Evolutionary conservation across 108 stramenopile genomes (phyloP), one percentile per base, ranked within the genome.

Genomic region (Tribonema minus): DNA sequence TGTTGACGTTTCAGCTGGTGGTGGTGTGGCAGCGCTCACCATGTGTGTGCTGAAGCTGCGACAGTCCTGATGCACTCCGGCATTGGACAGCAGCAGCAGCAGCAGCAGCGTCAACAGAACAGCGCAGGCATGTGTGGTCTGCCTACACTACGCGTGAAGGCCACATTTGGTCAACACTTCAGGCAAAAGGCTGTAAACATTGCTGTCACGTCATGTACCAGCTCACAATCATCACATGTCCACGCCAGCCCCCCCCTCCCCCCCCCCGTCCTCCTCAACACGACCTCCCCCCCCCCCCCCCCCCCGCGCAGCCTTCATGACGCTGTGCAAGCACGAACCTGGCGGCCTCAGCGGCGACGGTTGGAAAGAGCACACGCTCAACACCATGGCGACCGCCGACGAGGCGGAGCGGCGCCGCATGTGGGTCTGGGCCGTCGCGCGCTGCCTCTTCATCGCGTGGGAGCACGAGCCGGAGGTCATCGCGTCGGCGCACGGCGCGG

Each of bases 361-460:
- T 1, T 70, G 70, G 59, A 70, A 70, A 33, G 58, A 60, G 29
- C 72, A 74, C 25, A 46, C 27, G 4, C 37, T 74, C 0, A 20
- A 59, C 26, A 74, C 72, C 0, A 46, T 40, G n/a, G 72, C 72
- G 4, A 65, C 72, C 26, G 72, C 63, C 20, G 25, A 36, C 3
- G 38, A 74, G 20, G 39, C 34, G 23, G 72, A 74, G 64, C 3
- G 37, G 29, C 4, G 28, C 35, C 15, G 39, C 61, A 72, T 81
- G 3, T 81, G 80, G 80, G 41, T 37, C 23, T 81, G 80, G 80
- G 80, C 71, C n/a, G 80, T 81, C 30, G 80, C 80, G 36, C 40
- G 80, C 36, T 30, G 70, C 20, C 63, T 81, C 68, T 65, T 72
- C 65, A 30, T 68, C 6, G 46, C 46, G 54, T 76, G 67, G 65